Percentiles rank a stretch among this genome's conserved stretches.
Conservation (phyloP, 345 rosid species). For the Citrus inodora region DNA sequence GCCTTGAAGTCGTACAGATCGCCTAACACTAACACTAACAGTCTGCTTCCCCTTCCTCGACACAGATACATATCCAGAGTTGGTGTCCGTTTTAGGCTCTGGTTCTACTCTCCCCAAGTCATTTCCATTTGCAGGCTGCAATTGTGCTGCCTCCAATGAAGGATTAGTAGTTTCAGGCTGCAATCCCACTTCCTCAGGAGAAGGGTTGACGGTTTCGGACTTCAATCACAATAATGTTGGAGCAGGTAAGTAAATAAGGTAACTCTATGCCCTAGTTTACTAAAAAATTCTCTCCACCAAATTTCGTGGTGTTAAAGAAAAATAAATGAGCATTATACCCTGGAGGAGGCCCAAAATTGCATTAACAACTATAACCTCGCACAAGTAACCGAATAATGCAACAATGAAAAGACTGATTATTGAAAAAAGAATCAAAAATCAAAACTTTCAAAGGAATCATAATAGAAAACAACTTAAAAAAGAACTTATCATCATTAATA, state of each 20-base stretch:
- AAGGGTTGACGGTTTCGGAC: slow-evolving; percentile 13
- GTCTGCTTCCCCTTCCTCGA: slow-evolving; percentile 4
- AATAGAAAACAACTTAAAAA: background rate
- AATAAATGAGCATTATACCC: background rate
- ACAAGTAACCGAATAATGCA: background rate
- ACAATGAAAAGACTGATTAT: background rate
- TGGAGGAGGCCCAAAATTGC: background rate
- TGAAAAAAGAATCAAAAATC: background rate
- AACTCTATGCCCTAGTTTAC: background rate
- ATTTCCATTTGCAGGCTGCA: slow-evolving; percentile 15
- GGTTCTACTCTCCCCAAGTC: slow-evolving; percentile 10
- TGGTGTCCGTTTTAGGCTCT: background rate
- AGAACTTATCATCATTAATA: background rate
- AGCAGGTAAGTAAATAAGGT: background rate
- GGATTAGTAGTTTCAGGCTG: slow-evolving; percentile 18
- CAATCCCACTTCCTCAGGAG: background rate
- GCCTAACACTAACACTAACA: slow-evolving; percentile 14
- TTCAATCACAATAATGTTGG: slow-evolving; percentile 5
- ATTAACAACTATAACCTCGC: background rate
- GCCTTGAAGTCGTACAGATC: slow-evolving; percentile 38
- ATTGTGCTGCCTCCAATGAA: background rate
- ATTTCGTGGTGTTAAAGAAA: background rate
- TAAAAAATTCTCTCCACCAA: background rate
- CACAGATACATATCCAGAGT: background rate
- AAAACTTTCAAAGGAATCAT: background rate